Percentiles rank a stretch among this genome's conserved stretches.
Conservation (phyloP, 306 rosid species). For the Cucurbita ficifolia region DNA sequence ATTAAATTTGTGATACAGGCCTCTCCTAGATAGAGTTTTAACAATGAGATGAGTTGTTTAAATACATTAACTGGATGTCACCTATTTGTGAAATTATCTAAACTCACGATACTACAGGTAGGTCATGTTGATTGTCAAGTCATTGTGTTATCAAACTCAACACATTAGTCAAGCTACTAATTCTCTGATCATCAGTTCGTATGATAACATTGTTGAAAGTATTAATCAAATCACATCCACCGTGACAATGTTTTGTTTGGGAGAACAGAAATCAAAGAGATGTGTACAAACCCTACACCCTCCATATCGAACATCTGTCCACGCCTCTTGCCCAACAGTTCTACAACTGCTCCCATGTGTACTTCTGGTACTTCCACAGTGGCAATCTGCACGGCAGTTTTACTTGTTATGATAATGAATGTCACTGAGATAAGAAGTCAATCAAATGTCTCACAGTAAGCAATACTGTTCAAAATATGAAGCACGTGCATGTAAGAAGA, state of each 20-base stretch:
- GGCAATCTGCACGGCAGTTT: slow-evolving; percentile 51
- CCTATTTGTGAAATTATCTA: neutral
- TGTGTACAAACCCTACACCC: slow-evolving; percentile 71
- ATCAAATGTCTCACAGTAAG: neutral
- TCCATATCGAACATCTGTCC: slow-evolving; percentile 97
- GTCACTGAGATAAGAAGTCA: neutral
- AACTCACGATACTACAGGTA: neutral
- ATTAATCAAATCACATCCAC: neutral
- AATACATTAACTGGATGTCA: neutral
- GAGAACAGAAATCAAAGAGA: slow-evolving; percentile 11
- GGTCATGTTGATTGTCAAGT: neutral
- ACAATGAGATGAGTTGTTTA: neutral
- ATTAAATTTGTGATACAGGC: neutral
- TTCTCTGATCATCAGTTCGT: neutral
- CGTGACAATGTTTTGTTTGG: neutral
- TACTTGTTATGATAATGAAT: slow-evolving; percentile 12
- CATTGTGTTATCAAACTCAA: neutral
- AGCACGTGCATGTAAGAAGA: neutral
- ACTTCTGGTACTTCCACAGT: slow-evolving; percentile 94
- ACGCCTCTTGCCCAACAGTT: slow-evolving; percentile 87
- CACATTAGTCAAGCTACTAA: neutral
- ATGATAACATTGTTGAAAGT: neutral
- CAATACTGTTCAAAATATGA: neutral
- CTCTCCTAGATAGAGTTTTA: neutral
- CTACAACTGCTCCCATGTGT: slow-evolving; percentile 94